Evolutionary conservation across 129 eudicot species (phyloP).

Genomic region (Centaurea solstitialis): DNA sequence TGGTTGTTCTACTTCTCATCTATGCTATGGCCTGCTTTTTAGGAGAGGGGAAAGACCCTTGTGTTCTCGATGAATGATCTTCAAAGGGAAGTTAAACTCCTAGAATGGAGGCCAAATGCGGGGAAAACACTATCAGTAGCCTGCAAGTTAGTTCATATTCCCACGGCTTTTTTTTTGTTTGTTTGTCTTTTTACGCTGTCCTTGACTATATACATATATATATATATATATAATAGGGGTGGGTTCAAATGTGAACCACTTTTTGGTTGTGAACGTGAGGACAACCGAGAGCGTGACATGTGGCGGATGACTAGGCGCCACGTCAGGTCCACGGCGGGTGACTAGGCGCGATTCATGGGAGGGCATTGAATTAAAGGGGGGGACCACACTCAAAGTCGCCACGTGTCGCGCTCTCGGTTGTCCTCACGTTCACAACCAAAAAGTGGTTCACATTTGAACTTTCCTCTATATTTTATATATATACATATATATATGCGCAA

Average conservation of each 20-base stretch:
- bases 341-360: too few species aligned
- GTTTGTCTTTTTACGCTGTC: background rate
- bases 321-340: too few species aligned
- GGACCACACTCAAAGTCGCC: too few species aligned
- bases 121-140: constrained; percentile 87
- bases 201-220: background rate
- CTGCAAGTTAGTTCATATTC: constrained; percentile 69
- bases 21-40: background rate
- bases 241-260: too few species aligned
- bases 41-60: constrained; percentile 67
- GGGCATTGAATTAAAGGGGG: too few species aligned
- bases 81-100: constrained; percentile 70
- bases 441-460: too few species aligned
- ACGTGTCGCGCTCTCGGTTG: too few species aligned
- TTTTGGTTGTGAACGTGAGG: too few species aligned
- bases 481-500: background rate
- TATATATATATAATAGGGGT: constrained; percentile 52
- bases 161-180: background rate
- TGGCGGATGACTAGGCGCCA: too few species aligned
- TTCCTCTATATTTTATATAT: too few species aligned
- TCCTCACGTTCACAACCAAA: too few species aligned
- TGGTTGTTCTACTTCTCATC: constrained; percentile 9
- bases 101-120: constrained; percentile 93
- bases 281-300: too few species aligned
- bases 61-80: constrained; percentile 58